These are phyloP conservation scores for Sphaerosporella brunnea DNA, from an alignment of 495 filamentous ascomycete species.

Conservation along the genomic window DNA sequence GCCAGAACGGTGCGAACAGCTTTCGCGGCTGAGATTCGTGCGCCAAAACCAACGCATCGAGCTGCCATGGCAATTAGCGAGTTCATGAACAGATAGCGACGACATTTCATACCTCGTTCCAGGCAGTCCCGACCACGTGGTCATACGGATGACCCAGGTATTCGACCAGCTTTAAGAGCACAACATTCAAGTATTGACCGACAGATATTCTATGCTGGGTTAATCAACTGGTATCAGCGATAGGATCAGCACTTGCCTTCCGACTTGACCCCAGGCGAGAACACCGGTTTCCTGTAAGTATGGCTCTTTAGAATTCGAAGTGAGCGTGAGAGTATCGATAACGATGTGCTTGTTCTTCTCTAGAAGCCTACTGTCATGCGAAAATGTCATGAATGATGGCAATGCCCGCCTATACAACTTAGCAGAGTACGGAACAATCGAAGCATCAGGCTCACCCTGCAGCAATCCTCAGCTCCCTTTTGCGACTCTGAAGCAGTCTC, in stretches of 20 bases:
- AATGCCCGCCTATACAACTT: slow-evolving; percentile 40
- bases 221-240: slow-evolving; percentile 5
- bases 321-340: slow-evolving; percentile 47
- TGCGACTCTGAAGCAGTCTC: slow-evolving; percentile 58
- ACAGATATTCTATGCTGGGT: slow-evolving; percentile 35
- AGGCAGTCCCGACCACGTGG: slow-evolving; percentile 59
- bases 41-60: slow-evolving; percentile 46
- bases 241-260: slow-evolving; percentile 41
- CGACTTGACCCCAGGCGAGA: slow-evolving; percentile 65
- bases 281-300: slow-evolving; percentile 67
- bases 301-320: slow-evolving; percentile 46
- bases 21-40: slow-evolving; percentile 41
- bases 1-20: slow-evolving; percentile 74
- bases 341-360: slow-evolving; percentile 48
- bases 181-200: slow-evolving; percentile 70
- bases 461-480: slow-evolving; percentile 69
- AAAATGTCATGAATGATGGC: slow-evolving; percentile 42
- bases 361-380: slow-evolving; percentile 28
- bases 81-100: slow-evolving; percentile 12
- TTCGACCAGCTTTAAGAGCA: slow-evolving; percentile 62
- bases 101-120: slow-evolving; percentile 46
- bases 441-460: slow-evolving; percentile 37
- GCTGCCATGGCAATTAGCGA: slow-evolving; percentile 24
- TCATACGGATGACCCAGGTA: slow-evolving; percentile 72
- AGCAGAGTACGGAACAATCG: background rate